Base-by-base conservation (phyloP, 257 asterid species). In the Solanum virginianum region DNA sequence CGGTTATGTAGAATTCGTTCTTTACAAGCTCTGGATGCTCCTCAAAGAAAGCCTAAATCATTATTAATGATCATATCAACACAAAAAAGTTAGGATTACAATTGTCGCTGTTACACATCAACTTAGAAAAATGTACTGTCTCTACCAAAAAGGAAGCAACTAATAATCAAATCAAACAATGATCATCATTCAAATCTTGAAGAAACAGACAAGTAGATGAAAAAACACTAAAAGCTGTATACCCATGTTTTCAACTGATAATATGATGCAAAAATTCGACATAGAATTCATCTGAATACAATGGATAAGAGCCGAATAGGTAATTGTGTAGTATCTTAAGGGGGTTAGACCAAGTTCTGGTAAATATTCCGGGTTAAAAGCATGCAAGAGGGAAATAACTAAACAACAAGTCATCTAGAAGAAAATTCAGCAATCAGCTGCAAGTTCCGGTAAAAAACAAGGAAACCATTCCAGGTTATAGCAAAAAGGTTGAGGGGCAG, bases 1-100 rank as follows among this genome's bases (percentile, higher is more conserved):
- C 99, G 80, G 98, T 94, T 81, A 95, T 95, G 91, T 88, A 95
- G 85, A 95, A 95, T 86, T 94, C 98, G 85, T 94, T 95, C 81
- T 92, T 86, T 4, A 91, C 97, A 82, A 94, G 89, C 81, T 92
- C 89, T 41, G 98, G 95, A 86, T 95, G 99, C 93, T 95, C 97
- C n/a, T 87, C 84, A 83, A 93, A 95, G 91, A 95, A 95, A 45
- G 98, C 97, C 99, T 95, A 84, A 3, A 86, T 45, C 68, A 84
- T 71, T 11, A 70, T 80, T 16, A 66, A 77, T 51, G 82, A 77
- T 77, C 45, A 77, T 51, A 29, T 54, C 65, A 53, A 79, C 29
- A 79, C 17, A 79, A 16, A 16, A 32, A 53, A 53, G 18, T 16
- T 29, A 17, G 83, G 4, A 53, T 77, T 10, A 12, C 16, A 7